These are phyloP conservation scores for Lentinula detonsa DNA, from an alignment of 768 basidiomycete genomes.

Conservation along the genomic window DNA sequence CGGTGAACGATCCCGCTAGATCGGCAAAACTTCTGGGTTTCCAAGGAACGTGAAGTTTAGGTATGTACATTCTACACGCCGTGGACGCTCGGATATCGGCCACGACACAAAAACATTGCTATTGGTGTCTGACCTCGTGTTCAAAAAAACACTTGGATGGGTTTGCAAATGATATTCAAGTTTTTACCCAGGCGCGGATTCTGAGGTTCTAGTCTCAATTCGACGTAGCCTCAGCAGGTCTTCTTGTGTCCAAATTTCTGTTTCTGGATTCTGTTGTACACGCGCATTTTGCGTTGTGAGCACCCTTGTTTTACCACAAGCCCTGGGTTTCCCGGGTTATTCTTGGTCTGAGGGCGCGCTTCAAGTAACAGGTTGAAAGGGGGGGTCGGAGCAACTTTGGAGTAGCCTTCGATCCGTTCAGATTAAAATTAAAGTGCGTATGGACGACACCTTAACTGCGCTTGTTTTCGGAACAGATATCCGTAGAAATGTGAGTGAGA, in stretches of 20 bases:
- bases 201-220: not conserved
- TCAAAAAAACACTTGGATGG: not conserved
- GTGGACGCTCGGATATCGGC: not conserved
- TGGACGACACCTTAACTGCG: not conserved
- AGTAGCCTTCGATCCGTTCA: not conserved
- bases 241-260: not conserved
- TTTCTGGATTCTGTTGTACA: not conserved
- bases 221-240: not conserved
- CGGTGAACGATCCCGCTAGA: no score
- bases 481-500: not conserved
- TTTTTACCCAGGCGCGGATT: not conserved
- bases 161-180: no score
- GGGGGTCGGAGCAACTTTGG: not conserved
- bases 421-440: not conserved
- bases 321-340: not conserved
- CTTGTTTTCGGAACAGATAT: not conserved
- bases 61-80: not conserved
- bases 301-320: not conserved
- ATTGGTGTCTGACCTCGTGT: not conserved
- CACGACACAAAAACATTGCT: not conserved
- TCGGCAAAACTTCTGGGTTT: not conserved
- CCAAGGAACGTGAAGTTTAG: not conserved
- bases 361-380: no score
- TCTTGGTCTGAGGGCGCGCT: no score
- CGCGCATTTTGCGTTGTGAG: not conserved